These are phyloP conservation scores for Saccharomycopsis olivae DNA, from an alignment of 805 yeast species.

Conservation along the genomic window DNA sequence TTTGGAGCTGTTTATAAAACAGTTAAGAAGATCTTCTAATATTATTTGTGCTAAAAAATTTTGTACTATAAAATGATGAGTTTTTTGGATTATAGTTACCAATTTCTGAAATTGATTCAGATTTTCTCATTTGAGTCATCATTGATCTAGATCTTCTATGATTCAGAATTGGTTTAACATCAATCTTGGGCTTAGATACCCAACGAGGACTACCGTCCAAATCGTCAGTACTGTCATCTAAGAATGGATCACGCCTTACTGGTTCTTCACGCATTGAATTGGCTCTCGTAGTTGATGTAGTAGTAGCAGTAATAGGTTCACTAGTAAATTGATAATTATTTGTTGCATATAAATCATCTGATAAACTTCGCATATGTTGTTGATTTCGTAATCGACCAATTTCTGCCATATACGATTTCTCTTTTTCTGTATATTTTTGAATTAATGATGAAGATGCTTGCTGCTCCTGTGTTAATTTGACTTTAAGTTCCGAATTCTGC, in stretches of 20 bases:
- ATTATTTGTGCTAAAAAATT: too few relatives aligned
- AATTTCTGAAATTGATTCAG: too few relatives aligned
- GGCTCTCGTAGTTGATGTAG: neutral
- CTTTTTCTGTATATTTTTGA: constrained; percentile 5
- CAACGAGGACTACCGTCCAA: constrained; percentile 16
- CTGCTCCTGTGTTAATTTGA: constrained; percentile 4
- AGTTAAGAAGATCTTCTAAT: too few relatives aligned
- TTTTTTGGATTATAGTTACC: too few relatives aligned
- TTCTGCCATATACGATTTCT: constrained; percentile 2
- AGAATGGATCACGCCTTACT: neutral
- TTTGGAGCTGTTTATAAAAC: too few relatives aligned
- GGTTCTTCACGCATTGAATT: neutral
- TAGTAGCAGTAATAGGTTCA: too few relatives aligned
- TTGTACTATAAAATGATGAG: too few relatives aligned
- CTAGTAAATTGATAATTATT: too few relatives aligned
- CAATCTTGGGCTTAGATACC: constrained; percentile 15
- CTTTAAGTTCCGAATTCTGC: neutral
- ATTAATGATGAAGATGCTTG: neutral
- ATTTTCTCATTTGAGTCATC: constrained; percentile 4
- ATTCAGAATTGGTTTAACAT: constrained; percentile 7
- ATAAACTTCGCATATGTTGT: neutral
- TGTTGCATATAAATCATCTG: constrained; percentile 7
- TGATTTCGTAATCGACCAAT: neutral
- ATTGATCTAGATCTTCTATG: constrained; percentile 8
- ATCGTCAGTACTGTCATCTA: neutral